phyloP scores from a whole-genome alignment of 192 early-diverging fungal genomes.

The Gonapodya sp. region DNA sequence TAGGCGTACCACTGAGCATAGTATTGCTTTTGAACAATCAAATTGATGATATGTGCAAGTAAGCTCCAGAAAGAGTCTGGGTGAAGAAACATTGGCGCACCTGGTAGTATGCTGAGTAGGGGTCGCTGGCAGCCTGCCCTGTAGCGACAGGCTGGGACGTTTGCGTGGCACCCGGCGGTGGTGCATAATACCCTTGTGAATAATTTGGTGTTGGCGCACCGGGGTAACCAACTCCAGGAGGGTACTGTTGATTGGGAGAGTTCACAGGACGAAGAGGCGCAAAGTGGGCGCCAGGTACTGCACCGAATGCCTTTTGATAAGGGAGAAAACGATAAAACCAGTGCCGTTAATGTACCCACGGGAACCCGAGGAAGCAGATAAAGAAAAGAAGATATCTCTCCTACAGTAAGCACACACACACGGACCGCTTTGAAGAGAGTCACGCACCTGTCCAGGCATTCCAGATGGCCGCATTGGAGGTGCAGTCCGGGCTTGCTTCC shows the following conservation, averaged over 20 bases:
- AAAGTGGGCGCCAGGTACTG: not conserved
- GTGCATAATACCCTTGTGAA: not conserved
- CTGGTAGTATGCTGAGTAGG: not conserved
- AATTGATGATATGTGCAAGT: not conserved
- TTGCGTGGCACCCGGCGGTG: not conserved
- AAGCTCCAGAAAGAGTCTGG: not conserved
- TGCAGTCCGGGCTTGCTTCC: constrained; percentile 13
- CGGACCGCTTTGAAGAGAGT: not conserved
- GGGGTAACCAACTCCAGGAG: not conserved
- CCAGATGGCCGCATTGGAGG: not conserved
- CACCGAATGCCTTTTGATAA: not conserved
- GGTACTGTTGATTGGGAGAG: too few relatives aligned
- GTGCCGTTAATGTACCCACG: not conserved
- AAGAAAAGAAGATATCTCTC: not conserved
- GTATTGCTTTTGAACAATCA: not conserved
- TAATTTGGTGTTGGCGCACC: not conserved
- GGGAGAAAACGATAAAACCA: not conserved
- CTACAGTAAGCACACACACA: not conserved
- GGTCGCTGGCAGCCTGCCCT: not conserved
- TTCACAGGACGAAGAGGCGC: not conserved
- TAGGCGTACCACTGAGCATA: not conserved
- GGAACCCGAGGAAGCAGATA: not conserved
- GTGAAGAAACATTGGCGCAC: not conserved
- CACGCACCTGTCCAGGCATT: not conserved
- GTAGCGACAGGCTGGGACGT: not conserved